Evolutionary conservation across 176 grass and related monocot species (phyloP).

Genomic region (Tuctoria greenei): DNA sequence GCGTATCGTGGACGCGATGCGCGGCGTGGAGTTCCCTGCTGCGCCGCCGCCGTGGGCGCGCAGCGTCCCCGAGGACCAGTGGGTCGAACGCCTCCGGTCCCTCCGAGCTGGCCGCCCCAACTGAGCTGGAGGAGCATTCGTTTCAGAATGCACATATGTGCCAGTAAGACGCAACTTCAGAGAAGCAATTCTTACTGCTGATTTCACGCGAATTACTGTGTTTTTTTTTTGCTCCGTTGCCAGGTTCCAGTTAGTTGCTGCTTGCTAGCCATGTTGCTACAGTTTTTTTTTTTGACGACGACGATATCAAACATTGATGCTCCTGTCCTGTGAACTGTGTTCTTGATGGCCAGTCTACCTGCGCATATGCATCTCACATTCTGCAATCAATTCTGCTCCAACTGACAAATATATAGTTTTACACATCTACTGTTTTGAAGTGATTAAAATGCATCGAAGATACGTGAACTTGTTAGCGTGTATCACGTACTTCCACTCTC

Average conservation of each 20-base stretch:
- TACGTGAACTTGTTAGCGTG: too few species aligned
- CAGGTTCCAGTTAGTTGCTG: not conserved
- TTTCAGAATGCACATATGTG: not conserved
- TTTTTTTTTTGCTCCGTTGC: not conserved
- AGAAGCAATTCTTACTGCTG: not conserved
- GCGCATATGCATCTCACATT: too few species aligned
- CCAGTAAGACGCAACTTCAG: not conserved
- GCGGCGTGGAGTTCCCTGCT: slow-evolving; percentile 62
- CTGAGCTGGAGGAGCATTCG: not conserved
- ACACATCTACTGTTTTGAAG: too few species aligned
- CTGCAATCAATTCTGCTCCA: too few species aligned
- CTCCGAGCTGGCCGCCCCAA: slow-evolving; percentile 28
- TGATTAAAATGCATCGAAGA: too few species aligned
- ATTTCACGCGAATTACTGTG: not conserved
- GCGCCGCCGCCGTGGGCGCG: slow-evolving; percentile 56
- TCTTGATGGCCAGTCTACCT: not conserved
- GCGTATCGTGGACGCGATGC: slow-evolving; percentile 70
- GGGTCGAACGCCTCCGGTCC: slow-evolving; percentile 51
- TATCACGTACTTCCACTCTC: too few species aligned
- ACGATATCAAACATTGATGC: not conserved
- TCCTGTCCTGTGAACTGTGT: not conserved
- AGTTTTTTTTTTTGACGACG: not conserved
- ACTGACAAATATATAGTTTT: too few species aligned
- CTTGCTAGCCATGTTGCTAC: not conserved
- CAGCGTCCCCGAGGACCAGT: slow-evolving; percentile 59